These are phyloP conservation scores for Sonneratia alba DNA, from an alignment of 345 rosid genomes.

Conservation along the genomic window DNA sequence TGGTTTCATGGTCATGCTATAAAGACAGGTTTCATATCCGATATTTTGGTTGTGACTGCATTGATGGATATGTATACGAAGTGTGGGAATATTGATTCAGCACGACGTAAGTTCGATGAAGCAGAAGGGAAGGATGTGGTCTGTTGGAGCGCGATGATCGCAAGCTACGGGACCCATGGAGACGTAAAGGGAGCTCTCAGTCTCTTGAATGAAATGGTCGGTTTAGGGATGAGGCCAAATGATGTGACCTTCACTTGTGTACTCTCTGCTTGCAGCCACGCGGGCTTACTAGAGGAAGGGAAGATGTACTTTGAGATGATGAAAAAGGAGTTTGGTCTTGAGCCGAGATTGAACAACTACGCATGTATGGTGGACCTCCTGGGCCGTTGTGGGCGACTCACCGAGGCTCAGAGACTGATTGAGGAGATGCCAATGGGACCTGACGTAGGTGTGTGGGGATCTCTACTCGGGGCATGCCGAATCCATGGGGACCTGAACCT, in stretches of 20 bases:
- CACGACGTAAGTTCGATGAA: slow-evolving; percentile 29
- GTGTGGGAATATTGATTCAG: slow-evolving; percentile 38
- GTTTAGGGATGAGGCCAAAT: slow-evolving; percentile 33
- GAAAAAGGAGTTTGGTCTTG: slow-evolving; percentile 28
- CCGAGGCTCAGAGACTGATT: slow-evolving; percentile 30
- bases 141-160: slow-evolving; percentile 50
- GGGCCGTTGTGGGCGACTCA: slow-evolving; percentile 40
- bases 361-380: slow-evolving; percentile 48
- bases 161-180: slow-evolving; percentile 49
- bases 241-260: slow-evolving; percentile 40
- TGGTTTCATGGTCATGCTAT: slow-evolving; percentile 42
- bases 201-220: slow-evolving; percentile 31
- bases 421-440: slow-evolving; percentile 26
- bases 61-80: slow-evolving; percentile 50
- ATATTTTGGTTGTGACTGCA: slow-evolving; percentile 32
- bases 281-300: slow-evolving; percentile 42
- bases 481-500: slow-evolving; percentile 40
- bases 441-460: slow-evolving; percentile 38
- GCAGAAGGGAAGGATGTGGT: slow-evolving; percentile 36
- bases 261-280: slow-evolving; percentile 53
- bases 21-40: slow-evolving; percentile 32
- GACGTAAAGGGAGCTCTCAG: slow-evolving; percentile 28
- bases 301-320: slow-evolving; percentile 33
- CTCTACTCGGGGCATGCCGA: slow-evolving; percentile 55
- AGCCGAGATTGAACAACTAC: slow-evolving; percentile 7